Evolutionary conservation across 176 grass and related monocot genomes (phyloP).

Genomic region (Lolium rigidum): DNA sequence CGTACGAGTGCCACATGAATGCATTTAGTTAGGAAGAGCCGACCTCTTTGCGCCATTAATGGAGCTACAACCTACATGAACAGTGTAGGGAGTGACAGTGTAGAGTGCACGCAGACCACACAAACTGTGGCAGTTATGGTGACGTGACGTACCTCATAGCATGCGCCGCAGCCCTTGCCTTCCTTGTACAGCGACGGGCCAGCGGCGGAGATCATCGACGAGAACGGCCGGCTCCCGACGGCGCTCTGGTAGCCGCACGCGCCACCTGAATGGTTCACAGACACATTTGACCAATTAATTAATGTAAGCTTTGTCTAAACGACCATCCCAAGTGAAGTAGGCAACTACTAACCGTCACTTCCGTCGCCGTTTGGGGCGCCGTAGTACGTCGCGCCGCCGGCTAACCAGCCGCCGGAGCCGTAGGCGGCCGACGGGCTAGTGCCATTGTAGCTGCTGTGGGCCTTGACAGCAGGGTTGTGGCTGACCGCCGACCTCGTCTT

Average conservation of each 20-base stretch:
- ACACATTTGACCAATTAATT: not conserved
- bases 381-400: slow-evolving; percentile 81
- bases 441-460: slow-evolving; percentile 33
- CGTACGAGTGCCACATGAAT: slow-evolving; percentile 31
- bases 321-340: not conserved
- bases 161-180: slow-evolving; percentile 86
- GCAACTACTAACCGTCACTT: slow-evolving; percentile 62
- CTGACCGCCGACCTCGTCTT: slow-evolving; percentile 1
- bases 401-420: slow-evolving; percentile 51
- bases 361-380: slow-evolving; percentile 75
- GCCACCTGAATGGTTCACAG: slow-evolving; percentile 53
- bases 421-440: slow-evolving; percentile 34
- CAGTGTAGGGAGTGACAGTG: not conserved
- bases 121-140: slow-evolving; percentile 7
- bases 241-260: slow-evolving; percentile 84
- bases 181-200: slow-evolving; percentile 71
- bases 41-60: slow-evolving; percentile 29
- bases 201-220: slow-evolving; percentile 72
- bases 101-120: slow-evolving; percentile 19
- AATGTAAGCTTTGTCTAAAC: not conserved
- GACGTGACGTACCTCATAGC: slow-evolving; percentile 63
- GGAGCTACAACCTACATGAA: not conserved
- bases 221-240: slow-evolving; percentile 60
- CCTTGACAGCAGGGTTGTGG: slow-evolving; percentile 11
- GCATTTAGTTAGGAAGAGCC: slow-evolving; percentile 45